A percentile compares a stretch with the other conserved stretches of the same genome.
Evolutionary conservation across 2,329 filamentous ascomycete genomes (phyloP).

Genomic region (Neocucurbitaria cava): DNA sequence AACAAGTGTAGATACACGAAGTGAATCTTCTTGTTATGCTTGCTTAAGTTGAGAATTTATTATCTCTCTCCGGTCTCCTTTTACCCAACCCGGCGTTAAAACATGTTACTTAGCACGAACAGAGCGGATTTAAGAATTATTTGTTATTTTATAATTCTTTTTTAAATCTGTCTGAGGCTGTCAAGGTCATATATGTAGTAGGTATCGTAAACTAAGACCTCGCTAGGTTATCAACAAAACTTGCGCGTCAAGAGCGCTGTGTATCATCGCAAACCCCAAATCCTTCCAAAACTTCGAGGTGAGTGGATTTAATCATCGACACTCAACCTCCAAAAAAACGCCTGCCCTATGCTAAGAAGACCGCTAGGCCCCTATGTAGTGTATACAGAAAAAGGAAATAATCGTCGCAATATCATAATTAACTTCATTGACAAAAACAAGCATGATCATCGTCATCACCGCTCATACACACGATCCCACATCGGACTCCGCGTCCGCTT

Average conservation of each 20-base stretch:
- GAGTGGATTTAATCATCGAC: not conserved
- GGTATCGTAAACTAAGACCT: not conserved
- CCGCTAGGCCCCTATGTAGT: not conserved
- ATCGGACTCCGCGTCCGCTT: slow-evolving; percentile 35
- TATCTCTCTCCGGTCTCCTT: too few relatives aligned
- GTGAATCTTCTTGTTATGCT: too few relatives aligned
- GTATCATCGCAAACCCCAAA: slow-evolving; percentile 1
- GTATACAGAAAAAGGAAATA: not conserved
- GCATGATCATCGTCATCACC: too few relatives aligned
- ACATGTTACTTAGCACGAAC: too few relatives aligned
- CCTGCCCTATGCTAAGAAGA: slow-evolving; percentile 1
- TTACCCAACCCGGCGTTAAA: too few relatives aligned
- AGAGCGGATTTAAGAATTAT: not conserved
- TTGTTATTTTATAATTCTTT: too few relatives aligned
- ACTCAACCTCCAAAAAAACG: not conserved
- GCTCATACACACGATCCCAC: slow-evolving; percentile 44
- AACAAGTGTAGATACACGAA: too few relatives aligned
- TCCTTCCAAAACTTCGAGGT: not conserved
- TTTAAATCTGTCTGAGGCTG: not conserved
- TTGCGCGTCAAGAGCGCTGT: not conserved
- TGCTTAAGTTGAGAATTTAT: too few relatives aligned
- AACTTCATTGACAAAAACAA: slow-evolving; percentile 6
- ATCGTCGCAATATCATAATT: slow-evolving; percentile 2
- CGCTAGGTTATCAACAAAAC: not conserved
- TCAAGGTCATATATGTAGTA: not conserved